Base-by-base conservation (phyloP, 805 yeast genomes). In the Suhomyces kilbournensis region DNA sequence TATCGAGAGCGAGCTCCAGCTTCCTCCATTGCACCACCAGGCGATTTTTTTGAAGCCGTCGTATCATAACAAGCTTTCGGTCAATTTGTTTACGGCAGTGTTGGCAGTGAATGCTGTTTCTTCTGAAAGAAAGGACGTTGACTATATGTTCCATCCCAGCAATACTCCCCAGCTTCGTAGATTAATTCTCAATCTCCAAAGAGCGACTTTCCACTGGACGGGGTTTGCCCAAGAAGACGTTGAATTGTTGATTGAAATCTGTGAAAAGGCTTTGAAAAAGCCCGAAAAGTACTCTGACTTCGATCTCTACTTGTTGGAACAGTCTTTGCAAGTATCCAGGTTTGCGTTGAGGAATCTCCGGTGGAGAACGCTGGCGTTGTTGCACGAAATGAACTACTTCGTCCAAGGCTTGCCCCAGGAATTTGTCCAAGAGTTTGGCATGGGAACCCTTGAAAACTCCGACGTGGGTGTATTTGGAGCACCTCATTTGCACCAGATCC, bases 191-290 rank as follows among this genome's bases (percentile, higher is more conserved):
- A 86, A 86, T 60, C 62, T 86, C 26, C 88, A 82, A 63, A 73
- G 85, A 53, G 83, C 87, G 0, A 83, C 91, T 0, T 85, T 86
- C 62, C 83, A 83, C 59, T 86, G 92, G 92, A 83, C 89, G 1
- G 91, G 90, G 0, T 86, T 86, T 61, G 74, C 85, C 10, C 74
- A 76, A 23, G 74, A 72, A 42, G 90, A 86, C 65, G 71, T 86
- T 26, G 80, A 80, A 47, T 71, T 77, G 20, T 70, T 86, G 64
- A 62, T 80, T 2, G 67, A 69, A 20, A 77, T 85, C 26, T 78
- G 86, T 47, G 67, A 72, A 14, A 65, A 67, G 20, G 76, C 83
- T 6, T 53, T 82, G 34, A 76, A 76, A 53, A 58, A 60, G 30
- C 58, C 62, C 12, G 54, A 57, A 1, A 60, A 63, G 34, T 80